A percentile compares a stretch with the other conserved stretches of the same genome.
Conservation (phyloP, 768 basidiomycete species). For the Pisolithus microcarpus region DNA sequence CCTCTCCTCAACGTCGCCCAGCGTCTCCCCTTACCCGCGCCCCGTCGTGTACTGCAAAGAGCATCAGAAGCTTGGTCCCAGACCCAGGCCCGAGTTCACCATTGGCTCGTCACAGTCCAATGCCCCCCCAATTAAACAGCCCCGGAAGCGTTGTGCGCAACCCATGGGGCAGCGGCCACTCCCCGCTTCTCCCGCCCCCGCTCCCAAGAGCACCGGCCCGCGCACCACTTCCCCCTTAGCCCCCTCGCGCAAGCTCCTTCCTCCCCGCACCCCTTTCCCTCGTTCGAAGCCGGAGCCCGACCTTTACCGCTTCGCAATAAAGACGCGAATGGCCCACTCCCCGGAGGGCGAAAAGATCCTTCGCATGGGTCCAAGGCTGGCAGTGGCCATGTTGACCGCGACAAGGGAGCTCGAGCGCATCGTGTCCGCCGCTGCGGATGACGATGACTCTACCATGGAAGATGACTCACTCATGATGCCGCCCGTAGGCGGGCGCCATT, state of each 20-base stretch:
- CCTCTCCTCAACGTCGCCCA: constrained; percentile 12
- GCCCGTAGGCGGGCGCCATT: constrained; percentile 7
- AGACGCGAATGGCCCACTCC: constrained; percentile 47
- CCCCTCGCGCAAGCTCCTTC: constrained; percentile 34
- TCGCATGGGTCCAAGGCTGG: constrained; percentile 58
- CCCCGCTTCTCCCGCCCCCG: constrained; percentile 11
- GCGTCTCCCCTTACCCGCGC: constrained; percentile 22
- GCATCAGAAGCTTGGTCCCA: constrained; percentile 34
- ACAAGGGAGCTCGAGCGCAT: constrained; percentile 58
- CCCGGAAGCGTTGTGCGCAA: background rate
- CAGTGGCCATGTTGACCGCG: constrained; percentile 51
- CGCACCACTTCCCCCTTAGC: constrained; percentile 47
- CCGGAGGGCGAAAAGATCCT: constrained; percentile 59
- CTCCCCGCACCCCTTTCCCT: constrained; percentile 48
- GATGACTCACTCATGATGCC: constrained; percentile 15
- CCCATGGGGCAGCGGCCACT: background rate
- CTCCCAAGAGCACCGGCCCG: constrained; percentile 17
- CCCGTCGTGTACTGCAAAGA: constrained; percentile 43
- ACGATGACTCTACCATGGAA: constrained; percentile 36
- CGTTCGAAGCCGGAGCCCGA: constrained; percentile 54
- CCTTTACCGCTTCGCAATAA: constrained; percentile 56
- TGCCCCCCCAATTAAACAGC: constrained; percentile 2
- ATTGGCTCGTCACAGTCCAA: constrained; percentile 14
- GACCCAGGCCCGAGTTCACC: constrained; percentile 23
- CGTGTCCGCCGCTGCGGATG: constrained; percentile 30